Base-by-base conservation (phyloP, 352 stramenopile genomes). In the Achlya hypogyna region DNA sequence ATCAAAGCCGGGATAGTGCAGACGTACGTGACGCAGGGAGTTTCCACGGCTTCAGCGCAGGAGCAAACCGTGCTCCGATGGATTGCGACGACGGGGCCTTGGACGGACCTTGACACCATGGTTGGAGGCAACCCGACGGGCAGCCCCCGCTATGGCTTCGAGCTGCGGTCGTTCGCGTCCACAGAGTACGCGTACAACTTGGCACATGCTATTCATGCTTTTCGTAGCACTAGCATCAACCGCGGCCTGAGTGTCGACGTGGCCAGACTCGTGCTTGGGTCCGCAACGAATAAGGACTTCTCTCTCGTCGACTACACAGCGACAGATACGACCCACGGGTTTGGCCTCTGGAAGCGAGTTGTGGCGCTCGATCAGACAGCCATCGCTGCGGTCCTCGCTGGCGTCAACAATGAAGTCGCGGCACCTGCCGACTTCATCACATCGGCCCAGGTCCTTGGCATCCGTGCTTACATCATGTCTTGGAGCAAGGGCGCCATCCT, bases 311-410 rank as follows among this genome's bases (percentile, higher is more conserved):
- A 88, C 52, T 89, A 89, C 43, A 75, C 88, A 20, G 23, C 71
- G 0, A 73, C 71, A 1, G 54, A 68, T 4, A 87, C 79, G 0
- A 77, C 78, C 0, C 67, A 73, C 0, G 83, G 81, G 2, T 91
- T 91, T 58, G 81, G 70, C 23, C 86, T 91, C 49, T 91, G 83
- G 83, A 89, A 89, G 27, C 77, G 86, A 53, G 76, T 89, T 27
- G 80, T 91, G 42, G 75, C 76, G 4, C 74, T 89, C 52, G 78
- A 91, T 27, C 75, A 84, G 63, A 72, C 71, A 0, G 78, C 83
- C 8, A 88, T 91, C 31, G 29, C 25, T 0, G 81, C 79, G 40
- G 69, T 88, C 0, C 70, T 91, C 1, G 65, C 77, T 0, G 74
- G 79, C 0, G 79, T 91, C 2, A 89, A 89, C 58, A 78, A 81